Conservation (phyloP, 2,329 filamentous ascomycete genomes). For the Xylaria sp. region DNA sequence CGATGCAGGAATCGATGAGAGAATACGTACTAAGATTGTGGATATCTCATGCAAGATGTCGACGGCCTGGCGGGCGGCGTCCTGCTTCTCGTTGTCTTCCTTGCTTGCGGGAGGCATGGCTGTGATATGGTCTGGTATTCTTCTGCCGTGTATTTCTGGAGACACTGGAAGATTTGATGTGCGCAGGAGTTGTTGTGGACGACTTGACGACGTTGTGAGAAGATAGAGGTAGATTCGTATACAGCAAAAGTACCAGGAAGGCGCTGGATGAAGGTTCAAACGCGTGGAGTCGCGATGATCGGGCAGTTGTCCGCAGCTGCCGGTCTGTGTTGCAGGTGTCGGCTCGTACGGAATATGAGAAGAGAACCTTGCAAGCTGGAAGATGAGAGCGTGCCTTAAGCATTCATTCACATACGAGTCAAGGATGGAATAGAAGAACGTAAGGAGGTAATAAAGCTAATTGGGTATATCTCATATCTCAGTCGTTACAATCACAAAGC, state of each 20-base stretch:
- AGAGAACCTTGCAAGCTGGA: too few relatives aligned
- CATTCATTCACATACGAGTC: not conserved
- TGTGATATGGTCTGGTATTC: not conserved
- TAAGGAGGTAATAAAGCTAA: not conserved
- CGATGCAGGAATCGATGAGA: not conserved
- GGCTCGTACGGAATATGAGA: too few relatives aligned
- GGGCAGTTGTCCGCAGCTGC: conserved; percentile 18
- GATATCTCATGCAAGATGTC: conserved; percentile 82
- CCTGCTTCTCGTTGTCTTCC: conserved; percentile 60
- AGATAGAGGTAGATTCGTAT: not conserved
- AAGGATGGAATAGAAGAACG: not conserved
- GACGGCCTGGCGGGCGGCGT: conserved; percentile 74
- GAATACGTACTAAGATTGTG: conserved; percentile 68
- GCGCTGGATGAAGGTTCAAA: not conserved
- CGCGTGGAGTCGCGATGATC: conserved; percentile 16
- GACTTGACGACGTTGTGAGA: not conserved
- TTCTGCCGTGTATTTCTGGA: not conserved
- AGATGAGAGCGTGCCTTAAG: too few relatives aligned
- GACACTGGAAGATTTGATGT: not conserved
- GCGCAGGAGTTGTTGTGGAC: not conserved
- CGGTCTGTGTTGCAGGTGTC: conserved; percentile 8
- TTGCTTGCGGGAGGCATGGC: conserved; percentile 29
- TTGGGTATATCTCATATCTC: conserved; percentile 15
- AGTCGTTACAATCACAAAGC: conserved; percentile 6
- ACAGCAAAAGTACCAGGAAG: not conserved